Evolutionary conservation across 352 stramenopile species (phyloP).

Genomic region (Pythium diclinum): DNA sequence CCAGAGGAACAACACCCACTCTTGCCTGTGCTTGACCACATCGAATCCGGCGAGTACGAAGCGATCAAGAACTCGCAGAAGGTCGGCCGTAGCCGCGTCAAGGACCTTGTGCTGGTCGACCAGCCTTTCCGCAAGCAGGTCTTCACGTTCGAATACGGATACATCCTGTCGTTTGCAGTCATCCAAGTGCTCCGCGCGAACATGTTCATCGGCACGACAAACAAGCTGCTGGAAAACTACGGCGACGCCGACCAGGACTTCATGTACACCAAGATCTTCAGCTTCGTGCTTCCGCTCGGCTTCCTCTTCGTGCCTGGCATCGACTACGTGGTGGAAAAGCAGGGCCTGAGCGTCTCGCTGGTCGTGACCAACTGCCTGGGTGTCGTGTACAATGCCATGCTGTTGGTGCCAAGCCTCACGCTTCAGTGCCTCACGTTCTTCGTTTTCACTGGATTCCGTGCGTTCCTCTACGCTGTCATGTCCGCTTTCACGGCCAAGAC

Average conservation of each 20-base stretch:
- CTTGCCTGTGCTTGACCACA: conserved; percentile 26
- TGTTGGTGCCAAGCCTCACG: conserved; percentile 58
- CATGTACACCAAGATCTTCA: conserved; percentile 86
- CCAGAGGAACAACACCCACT: conserved; percentile 33
- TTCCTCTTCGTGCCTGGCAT: conserved; percentile 86
- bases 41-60: conserved; percentile 30
- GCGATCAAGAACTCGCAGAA: conserved; percentile 17
- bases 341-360: conserved; percentile 59
- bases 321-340: conserved; percentile 76
- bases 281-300: conserved; percentile 75
- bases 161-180: conserved; percentile 64
- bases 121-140: conserved; percentile 60
- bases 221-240: conserved; percentile 83
- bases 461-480: conserved; percentile 86
- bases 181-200: conserved; percentile 77
- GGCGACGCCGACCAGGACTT: conserved; percentile 59
- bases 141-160: conserved; percentile 76
- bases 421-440: conserved; percentile 75
- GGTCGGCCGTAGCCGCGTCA: conserved; percentile 5
- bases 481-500: conserved; percentile 85
- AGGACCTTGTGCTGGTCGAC: conserved; percentile 49
- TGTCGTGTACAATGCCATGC: conserved; percentile 68
- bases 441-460: conserved; percentile 79
- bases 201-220: conserved; percentile 84
- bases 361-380: conserved; percentile 72